phyloP scores from a whole-genome alignment of 2,329 filamentous ascomycete species.

The Colletotrichum musae region DNA sequence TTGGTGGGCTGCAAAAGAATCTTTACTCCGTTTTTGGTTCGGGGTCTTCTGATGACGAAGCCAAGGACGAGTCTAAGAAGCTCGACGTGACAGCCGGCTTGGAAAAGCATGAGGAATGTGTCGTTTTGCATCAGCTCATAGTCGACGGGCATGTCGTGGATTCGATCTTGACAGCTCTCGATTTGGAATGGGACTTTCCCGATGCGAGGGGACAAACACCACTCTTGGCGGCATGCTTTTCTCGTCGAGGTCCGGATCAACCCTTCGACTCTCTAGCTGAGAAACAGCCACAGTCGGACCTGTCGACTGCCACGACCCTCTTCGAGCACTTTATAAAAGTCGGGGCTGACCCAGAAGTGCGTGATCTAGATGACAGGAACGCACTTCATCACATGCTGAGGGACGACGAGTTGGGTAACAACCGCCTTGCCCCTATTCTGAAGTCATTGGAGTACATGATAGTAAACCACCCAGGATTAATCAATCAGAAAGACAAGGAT shows the following conservation, averaged over 20 bases:
- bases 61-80: neutral
- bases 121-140: slow-evolving; percentile 45
- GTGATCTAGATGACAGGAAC: slow-evolving; percentile 44
- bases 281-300: neutral
- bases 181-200: slow-evolving; percentile 45
- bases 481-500: slow-evolving; percentile 41
- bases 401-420: no score
- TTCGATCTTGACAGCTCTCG: slow-evolving; percentile 41
- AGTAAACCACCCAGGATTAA: slow-evolving; percentile 22
- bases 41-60: neutral
- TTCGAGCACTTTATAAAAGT: slow-evolving; percentile 44
- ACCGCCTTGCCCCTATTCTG: neutral
- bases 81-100: neutral
- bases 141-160: slow-evolving; percentile 20
- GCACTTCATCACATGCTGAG: slow-evolving; percentile 44
- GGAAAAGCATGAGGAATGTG: slow-evolving; percentile 36
- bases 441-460: slow-evolving; percentile 33
- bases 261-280: neutral
- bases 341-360: slow-evolving; percentile 45
- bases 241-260: slow-evolving; percentile 25
- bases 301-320: slow-evolving; percentile 6
- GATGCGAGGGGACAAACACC: slow-evolving; percentile 46
- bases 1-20: neutral
- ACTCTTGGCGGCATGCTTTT: slow-evolving; percentile 45
- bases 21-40: neutral